Conservation (phyloP, 345 rosid genomes). For the Gossypium australe region DNA sequence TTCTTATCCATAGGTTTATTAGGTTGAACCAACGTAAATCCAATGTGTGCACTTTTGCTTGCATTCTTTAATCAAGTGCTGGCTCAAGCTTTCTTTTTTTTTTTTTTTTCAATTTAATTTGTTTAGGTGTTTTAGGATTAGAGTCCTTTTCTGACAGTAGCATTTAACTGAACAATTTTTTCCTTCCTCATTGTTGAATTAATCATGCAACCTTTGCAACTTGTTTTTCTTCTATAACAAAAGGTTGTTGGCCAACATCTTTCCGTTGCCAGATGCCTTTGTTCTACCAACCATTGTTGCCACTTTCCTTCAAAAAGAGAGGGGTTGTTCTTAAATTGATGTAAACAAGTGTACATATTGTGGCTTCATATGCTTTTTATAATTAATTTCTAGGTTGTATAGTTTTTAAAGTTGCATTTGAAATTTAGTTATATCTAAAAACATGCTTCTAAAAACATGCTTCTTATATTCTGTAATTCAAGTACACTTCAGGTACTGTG, state of each 20-base stretch:
- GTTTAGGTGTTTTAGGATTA: background rate
- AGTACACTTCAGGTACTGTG: background rate
- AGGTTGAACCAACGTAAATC: background rate
- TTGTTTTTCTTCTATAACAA: background rate
- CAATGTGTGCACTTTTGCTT: background rate
- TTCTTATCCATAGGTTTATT: background rate
- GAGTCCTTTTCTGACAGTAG: background rate
- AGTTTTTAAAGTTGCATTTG: background rate
- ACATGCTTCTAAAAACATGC: background rate
- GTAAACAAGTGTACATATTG: background rate
- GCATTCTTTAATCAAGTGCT: background rate
- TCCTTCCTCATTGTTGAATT: background rate
- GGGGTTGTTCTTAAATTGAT: background rate
- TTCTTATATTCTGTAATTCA: background rate
- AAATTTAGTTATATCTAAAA: background rate
- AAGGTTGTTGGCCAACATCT: background rate
- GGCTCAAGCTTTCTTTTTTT: background rate
- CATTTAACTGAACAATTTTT: background rate
- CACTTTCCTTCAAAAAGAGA: conserved; percentile 1
- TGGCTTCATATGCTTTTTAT: background rate
- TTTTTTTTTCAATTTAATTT: background rate
- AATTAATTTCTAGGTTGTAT: background rate
- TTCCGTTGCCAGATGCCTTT: background rate
- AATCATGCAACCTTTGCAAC: background rate
- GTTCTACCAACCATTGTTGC: background rate